Conservation (phyloP, 129 eudicot genomes). For the Flaveria brownii region DNA sequence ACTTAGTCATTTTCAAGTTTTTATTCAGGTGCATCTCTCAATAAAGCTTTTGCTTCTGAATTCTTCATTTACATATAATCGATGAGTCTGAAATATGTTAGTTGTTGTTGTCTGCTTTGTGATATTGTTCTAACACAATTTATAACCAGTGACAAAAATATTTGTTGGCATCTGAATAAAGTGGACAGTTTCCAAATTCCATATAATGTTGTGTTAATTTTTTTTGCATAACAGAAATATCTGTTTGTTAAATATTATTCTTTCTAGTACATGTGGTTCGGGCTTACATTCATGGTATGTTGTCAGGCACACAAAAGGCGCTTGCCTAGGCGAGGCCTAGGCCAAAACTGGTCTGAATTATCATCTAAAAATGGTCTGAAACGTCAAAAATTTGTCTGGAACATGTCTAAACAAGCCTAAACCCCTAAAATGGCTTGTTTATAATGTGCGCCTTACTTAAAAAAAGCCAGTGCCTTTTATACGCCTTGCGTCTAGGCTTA, state of each 20-base stretch:
- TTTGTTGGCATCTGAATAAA: constrained; percentile 4
- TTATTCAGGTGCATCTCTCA: constrained; percentile 23
- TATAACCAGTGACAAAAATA: neutral
- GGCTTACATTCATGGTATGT: neutral
- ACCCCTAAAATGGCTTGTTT: too few relatives aligned
- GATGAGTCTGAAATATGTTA: neutral
- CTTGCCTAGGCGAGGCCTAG: too few relatives aligned
- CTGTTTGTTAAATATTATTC: neutral
- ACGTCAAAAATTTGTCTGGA: too few relatives aligned
- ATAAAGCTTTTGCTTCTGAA: constrained; percentile 17
- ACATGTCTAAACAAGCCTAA: too few relatives aligned
- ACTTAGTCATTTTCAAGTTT: constrained; percentile 14
- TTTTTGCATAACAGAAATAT: neutral
- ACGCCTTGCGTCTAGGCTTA: too few relatives aligned
- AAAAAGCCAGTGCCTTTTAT: too few relatives aligned
- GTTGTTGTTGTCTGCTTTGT: neutral
- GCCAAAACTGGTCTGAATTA: too few relatives aligned
- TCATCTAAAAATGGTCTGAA: too few relatives aligned
- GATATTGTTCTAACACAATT: neutral
- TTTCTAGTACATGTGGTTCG: neutral
- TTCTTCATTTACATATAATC: neutral
- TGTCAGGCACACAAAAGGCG: too few relatives aligned
- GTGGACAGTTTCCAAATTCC: neutral
- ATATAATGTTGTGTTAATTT: neutral
- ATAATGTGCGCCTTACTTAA: too few relatives aligned